Evolutionary conservation across 495 filamentous ascomycete species (phyloP).

Genomic region (Aspergillus asperescens): DNA sequence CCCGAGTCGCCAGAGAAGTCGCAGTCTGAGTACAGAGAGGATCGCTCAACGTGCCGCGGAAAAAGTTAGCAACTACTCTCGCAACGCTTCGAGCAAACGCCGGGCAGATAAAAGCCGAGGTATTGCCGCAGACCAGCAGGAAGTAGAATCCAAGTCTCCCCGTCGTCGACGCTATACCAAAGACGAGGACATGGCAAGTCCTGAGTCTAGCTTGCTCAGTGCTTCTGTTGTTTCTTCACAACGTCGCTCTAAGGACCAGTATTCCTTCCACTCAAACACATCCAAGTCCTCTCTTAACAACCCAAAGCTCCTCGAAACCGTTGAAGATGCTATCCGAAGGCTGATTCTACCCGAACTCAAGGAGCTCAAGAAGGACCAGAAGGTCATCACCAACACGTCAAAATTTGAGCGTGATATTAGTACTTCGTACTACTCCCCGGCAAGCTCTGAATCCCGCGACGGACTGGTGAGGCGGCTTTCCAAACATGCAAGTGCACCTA

Average conservation of each 20-base stretch:
- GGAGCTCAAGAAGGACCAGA: conserved; percentile 84
- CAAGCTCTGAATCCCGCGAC: conserved; percentile 58
- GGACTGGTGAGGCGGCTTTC: conserved; percentile 54
- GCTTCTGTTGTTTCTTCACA: conserved; percentile 63
- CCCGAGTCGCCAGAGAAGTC: conserved; percentile 58
- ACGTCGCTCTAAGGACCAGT: conserved; percentile 65
- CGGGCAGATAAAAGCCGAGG: conserved; percentile 51
- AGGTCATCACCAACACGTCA: conserved; percentile 53
- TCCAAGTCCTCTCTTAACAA: conserved; percentile 91
- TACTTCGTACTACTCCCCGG: conserved; percentile 56
- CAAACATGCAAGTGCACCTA: conserved; percentile 64
- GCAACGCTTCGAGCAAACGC: conserved; percentile 47
- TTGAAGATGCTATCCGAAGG: conserved; percentile 91
- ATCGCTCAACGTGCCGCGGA: conserved; percentile 67
- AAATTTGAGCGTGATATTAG: conserved; percentile 58
- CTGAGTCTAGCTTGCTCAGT: conserved; percentile 70
- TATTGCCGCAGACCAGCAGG: conserved; percentile 56
- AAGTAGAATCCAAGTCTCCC: conserved; percentile 51
- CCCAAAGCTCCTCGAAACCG: conserved; percentile 87
- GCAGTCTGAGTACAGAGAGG: conserved; percentile 69
- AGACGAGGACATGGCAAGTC: conserved; percentile 58
- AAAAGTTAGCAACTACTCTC: conserved; percentile 51
- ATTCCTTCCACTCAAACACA: conserved; percentile 68
- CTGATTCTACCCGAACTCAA: conserved; percentile 89
- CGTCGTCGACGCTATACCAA: conserved; percentile 58